phyloP scores from a whole-genome alignment of 495 filamentous ascomycete species.

The Penicillium alfredii region DNA sequence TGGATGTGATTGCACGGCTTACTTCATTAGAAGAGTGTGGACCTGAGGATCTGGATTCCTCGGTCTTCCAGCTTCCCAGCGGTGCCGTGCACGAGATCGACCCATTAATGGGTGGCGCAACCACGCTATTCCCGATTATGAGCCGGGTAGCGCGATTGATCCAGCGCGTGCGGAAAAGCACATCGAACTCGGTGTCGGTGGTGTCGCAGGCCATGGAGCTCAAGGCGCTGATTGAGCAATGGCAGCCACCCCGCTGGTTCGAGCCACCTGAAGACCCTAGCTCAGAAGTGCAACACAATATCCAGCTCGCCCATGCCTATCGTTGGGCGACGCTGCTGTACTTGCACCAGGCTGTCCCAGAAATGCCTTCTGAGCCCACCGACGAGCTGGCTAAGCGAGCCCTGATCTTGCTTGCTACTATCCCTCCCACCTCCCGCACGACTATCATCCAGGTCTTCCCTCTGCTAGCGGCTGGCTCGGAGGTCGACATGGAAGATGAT shows the following conservation, averaged over 20 bases:
- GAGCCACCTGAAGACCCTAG: slow-evolving; percentile 63
- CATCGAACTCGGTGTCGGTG: slow-evolving; percentile 55
- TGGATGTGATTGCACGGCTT: slow-evolving; percentile 74
- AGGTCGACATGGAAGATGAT: slow-evolving; percentile 55
- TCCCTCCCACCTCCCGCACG: slow-evolving; percentile 57
- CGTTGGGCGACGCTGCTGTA: slow-evolving; percentile 70
- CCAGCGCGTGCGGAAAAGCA: slow-evolving; percentile 52
- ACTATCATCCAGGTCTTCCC: slow-evolving; percentile 76
- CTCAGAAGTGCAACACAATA: slow-evolving; percentile 57
- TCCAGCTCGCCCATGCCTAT: slow-evolving; percentile 72
- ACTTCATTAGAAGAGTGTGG: slow-evolving; percentile 61
- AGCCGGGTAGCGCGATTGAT: slow-evolving; percentile 64
- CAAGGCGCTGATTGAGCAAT: slow-evolving; percentile 56
- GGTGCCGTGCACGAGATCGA: slow-evolving; percentile 55
- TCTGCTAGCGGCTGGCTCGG: slow-evolving; percentile 65
- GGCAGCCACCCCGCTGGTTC: slow-evolving; percentile 53
- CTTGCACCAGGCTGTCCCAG: slow-evolving; percentile 72
- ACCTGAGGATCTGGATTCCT: slow-evolving; percentile 47
- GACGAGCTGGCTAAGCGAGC: slow-evolving; percentile 58
- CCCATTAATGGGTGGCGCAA: slow-evolving; percentile 70
- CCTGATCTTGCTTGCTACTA: slow-evolving; percentile 55
- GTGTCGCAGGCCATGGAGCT: slow-evolving; percentile 61
- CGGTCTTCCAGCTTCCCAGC: slow-evolving; percentile 31
- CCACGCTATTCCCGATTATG: slow-evolving; percentile 68
- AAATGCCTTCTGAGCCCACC: slow-evolving; percentile 56